Evolutionary conservation across 2,329 filamentous ascomycete species (phyloP).

Genomic region (Trichophyton mentagrophytes): DNA sequence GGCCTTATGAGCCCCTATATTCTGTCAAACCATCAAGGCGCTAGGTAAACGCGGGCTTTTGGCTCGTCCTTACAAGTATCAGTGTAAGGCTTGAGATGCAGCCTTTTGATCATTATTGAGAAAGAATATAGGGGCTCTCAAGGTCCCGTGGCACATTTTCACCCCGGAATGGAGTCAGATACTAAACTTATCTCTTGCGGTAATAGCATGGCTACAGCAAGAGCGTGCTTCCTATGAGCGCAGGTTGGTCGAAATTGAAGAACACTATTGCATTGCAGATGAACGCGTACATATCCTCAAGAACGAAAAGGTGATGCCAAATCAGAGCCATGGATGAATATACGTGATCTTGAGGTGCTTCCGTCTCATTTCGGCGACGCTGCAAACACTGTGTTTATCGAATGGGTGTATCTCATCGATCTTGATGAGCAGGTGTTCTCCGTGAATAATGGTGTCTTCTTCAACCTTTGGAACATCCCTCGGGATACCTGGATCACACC

Average conservation of each 20-base stretch:
- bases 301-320: no score
- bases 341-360: neutral
- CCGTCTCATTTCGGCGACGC: neutral
- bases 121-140: neutral
- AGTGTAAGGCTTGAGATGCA: neutral
- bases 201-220: neutral
- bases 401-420: constrained; percentile 3
- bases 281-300: neutral
- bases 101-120: neutral
- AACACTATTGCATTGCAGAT: neutral
- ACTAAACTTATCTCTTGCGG: neutral
- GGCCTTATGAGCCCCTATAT: neutral
- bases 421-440: neutral
- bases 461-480: neutral
- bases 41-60: neutral
- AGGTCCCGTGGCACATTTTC: no score
- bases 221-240: neutral
- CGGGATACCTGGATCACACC: neutral
- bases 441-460: neutral
- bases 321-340: neutral
- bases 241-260: neutral
- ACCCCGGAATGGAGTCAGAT: neutral
- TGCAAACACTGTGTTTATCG: neutral
- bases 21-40: neutral
- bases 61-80: neutral